A percentile compares a stretch with the other conserved stretches of the same genome.
These are phyloP conservation scores for Cucurbita argyrosperma DNA, from an alignment of 306 rosid species.

Conservation along the genomic window DNA sequence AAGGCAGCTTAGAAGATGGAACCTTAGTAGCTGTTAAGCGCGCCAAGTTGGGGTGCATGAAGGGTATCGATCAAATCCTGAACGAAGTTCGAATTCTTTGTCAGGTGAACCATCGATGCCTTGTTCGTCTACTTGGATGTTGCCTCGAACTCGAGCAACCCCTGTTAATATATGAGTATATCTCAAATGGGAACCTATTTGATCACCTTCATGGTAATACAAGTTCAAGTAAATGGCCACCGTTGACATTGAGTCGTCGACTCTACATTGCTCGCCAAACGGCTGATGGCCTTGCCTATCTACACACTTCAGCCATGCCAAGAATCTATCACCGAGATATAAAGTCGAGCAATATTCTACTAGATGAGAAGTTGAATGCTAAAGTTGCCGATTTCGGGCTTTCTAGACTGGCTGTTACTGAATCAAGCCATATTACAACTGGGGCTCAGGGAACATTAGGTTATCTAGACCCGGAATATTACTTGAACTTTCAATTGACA, in stretches of 20 bases:
- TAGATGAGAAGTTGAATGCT: constrained; percentile 42
- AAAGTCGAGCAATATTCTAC: constrained; percentile 58
- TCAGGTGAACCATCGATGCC: constrained; percentile 74
- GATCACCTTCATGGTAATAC: constrained; percentile 40
- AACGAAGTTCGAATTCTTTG: constrained; percentile 78
- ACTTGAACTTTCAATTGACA: constrained; percentile 48
- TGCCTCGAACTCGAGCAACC: constrained; percentile 78
- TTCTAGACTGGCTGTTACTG: constrained; percentile 57
- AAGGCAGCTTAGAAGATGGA: constrained; percentile 54
- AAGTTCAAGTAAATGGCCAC: constrained; percentile 13
- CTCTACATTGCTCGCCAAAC: constrained; percentile 56
- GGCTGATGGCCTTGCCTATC: constrained; percentile 60
- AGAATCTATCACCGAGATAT: constrained; percentile 77
- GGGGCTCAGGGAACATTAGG: constrained; percentile 84
- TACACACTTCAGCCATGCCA: constrained; percentile 61
- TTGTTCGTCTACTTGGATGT: constrained; percentile 61
- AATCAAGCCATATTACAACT: constrained; percentile 63
- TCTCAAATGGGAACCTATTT: constrained; percentile 52
- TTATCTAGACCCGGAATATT: constrained; percentile 66
- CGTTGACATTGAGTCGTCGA: constrained; percentile 42
- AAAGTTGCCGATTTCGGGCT: constrained; percentile 71
- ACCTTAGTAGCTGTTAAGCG: constrained; percentile 54
- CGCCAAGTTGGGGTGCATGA: constrained; percentile 68
- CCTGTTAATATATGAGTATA: constrained; percentile 63
- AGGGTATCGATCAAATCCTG: constrained; percentile 68